Conservation (phyloP, 768 basidiomycete genomes). For the Clathrus columnatus region DNA sequence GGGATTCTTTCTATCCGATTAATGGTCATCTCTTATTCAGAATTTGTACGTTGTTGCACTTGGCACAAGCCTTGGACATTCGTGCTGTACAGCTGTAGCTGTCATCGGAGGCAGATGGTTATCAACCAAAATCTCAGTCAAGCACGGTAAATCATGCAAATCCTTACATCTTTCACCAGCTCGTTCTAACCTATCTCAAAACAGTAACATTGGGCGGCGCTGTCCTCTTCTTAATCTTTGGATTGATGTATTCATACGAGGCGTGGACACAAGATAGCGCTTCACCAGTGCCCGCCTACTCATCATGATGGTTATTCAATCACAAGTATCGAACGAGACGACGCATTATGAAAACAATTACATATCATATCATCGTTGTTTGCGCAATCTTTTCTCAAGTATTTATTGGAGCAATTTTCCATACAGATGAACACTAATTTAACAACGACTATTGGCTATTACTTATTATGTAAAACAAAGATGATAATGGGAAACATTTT, state of each 20-base stretch:
- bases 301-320: neutral
- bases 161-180: neutral
- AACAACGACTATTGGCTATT: too few species aligned
- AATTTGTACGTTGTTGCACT: constrained; percentile 87
- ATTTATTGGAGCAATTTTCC: too few species aligned
- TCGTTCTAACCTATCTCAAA: neutral
- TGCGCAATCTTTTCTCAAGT: too few species aligned
- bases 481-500: too few species aligned
- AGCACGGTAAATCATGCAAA: constrained; percentile 58
- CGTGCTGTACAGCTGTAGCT: constrained; percentile 78
- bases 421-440: too few species aligned
- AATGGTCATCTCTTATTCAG: constrained; percentile 32
- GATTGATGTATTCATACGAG: constrained; percentile 68
- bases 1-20: constrained; percentile 10
- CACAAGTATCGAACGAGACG: too few species aligned
- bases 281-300: neutral
- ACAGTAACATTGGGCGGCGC: constrained; percentile 81
- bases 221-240: constrained; percentile 74
- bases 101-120: constrained; percentile 91
- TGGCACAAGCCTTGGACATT: constrained; percentile 86
- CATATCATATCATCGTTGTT: too few species aligned
- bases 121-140: constrained; percentile 91
- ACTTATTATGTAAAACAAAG: too few species aligned
- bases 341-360: too few species aligned
- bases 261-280: constrained; percentile 25